These are phyloP conservation scores for Coriaria nepalensis DNA, from an alignment of 306 rosid species.

Conservation along the genomic window DNA sequence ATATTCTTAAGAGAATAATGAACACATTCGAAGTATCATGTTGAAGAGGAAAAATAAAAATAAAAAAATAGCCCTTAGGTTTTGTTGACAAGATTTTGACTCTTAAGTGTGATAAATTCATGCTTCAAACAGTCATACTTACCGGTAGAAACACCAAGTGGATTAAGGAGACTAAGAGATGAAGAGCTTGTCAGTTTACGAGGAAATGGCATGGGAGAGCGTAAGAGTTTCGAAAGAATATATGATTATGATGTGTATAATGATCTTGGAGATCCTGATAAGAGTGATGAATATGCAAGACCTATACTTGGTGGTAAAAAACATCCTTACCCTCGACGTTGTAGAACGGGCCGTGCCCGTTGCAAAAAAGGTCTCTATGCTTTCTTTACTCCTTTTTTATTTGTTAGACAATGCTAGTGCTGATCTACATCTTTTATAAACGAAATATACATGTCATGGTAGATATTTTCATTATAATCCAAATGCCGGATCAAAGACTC, in stretches of 20 bases:
- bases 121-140: constrained; percentile 22
- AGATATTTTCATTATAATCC: no score
- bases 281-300: not conserved
- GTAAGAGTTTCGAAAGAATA: constrained; percentile 22
- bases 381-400: no score
- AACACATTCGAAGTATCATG: no score
- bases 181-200: constrained; percentile 25
- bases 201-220: constrained; percentile 30
- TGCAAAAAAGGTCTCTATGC: not conserved
- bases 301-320: constrained; percentile 21
- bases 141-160: constrained; percentile 32
- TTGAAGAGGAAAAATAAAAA: no score
- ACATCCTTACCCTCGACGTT: constrained; percentile 20
- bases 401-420: not conserved
- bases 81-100: no score
- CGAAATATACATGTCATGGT: no score
- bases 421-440: no score
- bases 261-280: constrained; percentile 33
- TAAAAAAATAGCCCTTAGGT: no score
- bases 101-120: no score
- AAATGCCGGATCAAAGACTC: no score
- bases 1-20: no score
- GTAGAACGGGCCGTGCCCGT: constrained; percentile 21
- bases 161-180: constrained; percentile 23
- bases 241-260: constrained; percentile 48